Conservation (phyloP, 2,329 filamentous ascomycete species). For the Colletotrichum acutatum region DNA sequence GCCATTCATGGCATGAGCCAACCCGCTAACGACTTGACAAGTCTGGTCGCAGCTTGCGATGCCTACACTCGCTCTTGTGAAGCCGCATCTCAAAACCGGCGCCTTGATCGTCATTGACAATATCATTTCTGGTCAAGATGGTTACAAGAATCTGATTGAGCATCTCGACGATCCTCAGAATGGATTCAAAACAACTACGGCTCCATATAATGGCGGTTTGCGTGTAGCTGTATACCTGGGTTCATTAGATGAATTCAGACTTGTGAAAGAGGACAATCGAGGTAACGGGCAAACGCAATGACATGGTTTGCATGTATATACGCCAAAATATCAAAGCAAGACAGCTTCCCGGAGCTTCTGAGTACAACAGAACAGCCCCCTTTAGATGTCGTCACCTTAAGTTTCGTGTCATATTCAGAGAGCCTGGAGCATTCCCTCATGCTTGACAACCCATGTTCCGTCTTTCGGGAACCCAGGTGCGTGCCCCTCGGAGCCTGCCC, state of each 20-base stretch:
- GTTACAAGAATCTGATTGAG: conserved; percentile 59
- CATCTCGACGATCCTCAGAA: conserved; percentile 57
- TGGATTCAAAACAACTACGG: conserved; percentile 56
- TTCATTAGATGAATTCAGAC: neutral
- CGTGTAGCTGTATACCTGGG: conserved; percentile 41
- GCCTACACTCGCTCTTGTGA: conserved; percentile 59
- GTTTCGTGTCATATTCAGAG: neutral
- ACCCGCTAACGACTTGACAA: conserved; percentile 39
- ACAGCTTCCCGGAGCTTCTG: neutral
- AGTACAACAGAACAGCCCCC: neutral
- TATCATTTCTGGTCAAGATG: conserved; percentile 47
- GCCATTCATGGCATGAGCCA: too few species aligned
- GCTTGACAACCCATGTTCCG: conserved; percentile 46
- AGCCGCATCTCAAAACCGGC: conserved; percentile 56
- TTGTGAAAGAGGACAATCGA: neutral
- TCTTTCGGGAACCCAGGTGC: conserved; percentile 49
- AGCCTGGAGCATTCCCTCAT: conserved; percentile 29
- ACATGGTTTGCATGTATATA: too few species aligned
- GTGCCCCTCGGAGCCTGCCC: conserved; percentile 36
- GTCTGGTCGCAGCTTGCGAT: conserved; percentile 67
- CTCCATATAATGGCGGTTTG: conserved; percentile 45
- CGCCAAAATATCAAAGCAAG: neutral
- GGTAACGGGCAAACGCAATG: too few species aligned
- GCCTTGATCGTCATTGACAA: conserved; percentile 64
- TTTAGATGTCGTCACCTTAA: neutral